Percentiles rank a stretch among this genome's conserved stretches.
phyloP scores from a whole-genome alignment of 257 asterid genomes.

The Phtheirospermum japonicum region DNA sequence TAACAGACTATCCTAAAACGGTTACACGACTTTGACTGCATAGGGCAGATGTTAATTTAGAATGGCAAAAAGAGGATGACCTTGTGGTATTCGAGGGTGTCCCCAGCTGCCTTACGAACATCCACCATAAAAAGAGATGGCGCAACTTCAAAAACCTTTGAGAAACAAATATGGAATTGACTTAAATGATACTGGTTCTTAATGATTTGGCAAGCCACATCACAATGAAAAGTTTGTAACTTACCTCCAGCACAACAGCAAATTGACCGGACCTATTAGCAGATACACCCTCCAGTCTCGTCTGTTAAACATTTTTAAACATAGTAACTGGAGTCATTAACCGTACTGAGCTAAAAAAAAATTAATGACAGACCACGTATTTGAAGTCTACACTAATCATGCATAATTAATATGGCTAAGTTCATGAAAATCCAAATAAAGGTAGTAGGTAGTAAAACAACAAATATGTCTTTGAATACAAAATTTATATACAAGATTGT shows the following conservation, averaged over 20 bases:
- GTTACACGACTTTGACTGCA: not conserved
- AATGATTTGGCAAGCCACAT: constrained; percentile 13
- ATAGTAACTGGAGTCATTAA: constrained; percentile 25
- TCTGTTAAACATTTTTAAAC: constrained; percentile 58
- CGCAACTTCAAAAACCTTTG: constrained; percentile 81
- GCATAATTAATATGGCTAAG: not conserved
- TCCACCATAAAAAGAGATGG: constrained; percentile 96
- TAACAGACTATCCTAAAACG: not conserved
- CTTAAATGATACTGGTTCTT: not conserved
- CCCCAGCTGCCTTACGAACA: constrained; percentile 91
- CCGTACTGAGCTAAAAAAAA: not conserved
- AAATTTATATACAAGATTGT: not conserved
- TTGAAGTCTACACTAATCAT: constrained; percentile 8
- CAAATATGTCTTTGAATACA: not conserved
- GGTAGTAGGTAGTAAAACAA: not conserved
- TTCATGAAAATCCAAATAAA: not conserved
- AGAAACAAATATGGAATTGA: constrained; percentile 8
- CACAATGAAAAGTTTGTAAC: constrained; percentile 15
- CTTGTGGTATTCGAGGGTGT: constrained; percentile 88
- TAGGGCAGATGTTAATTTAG: constrained; percentile 5
- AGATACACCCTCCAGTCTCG: constrained; percentile 81
- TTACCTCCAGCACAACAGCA: constrained; percentile 94
- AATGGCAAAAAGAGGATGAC: constrained; percentile 34
- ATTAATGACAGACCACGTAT: constrained; percentile 8
- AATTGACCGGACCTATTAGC: constrained; percentile 64